Conservation (phyloP, 768 basidiomycete genomes). For the Amanita phalloides region DNA sequence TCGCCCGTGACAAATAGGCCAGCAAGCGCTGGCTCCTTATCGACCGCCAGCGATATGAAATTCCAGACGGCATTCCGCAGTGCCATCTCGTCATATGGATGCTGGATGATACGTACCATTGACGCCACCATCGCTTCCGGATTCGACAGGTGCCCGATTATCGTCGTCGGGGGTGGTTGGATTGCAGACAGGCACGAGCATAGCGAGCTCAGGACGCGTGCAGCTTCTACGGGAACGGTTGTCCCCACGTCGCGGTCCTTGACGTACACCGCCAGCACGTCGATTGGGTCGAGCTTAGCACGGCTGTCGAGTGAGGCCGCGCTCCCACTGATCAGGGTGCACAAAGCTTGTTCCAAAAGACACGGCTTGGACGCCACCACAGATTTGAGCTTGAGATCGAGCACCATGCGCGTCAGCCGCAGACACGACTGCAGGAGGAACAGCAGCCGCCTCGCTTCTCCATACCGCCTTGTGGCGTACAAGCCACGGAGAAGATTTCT, state of each 20-base stretch:
- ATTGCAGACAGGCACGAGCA: slow-evolving; percentile 52
- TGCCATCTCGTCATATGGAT: slow-evolving; percentile 69
- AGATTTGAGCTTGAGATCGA: slow-evolving; percentile 52
- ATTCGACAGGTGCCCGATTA: slow-evolving; percentile 69
- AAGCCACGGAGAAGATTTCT: slow-evolving; percentile 48
- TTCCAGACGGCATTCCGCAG: slow-evolving; percentile 75
- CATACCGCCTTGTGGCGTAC: slow-evolving; percentile 50
- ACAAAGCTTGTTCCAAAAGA: slow-evolving; percentile 69
- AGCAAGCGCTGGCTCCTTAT: slow-evolving; percentile 80
- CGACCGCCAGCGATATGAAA: slow-evolving; percentile 71
- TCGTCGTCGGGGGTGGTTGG: slow-evolving; percentile 56
- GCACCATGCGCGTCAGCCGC: slow-evolving; percentile 45
- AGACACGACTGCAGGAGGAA: slow-evolving; percentile 62
- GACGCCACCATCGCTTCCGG: slow-evolving; percentile 61
- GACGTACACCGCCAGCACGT: slow-evolving; percentile 60
- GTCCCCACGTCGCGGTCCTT: slow-evolving; percentile 53
- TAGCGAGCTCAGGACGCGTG: slow-evolving; percentile 55
- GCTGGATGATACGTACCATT: slow-evolving; percentile 61
- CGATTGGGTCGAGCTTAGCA: slow-evolving; percentile 57
- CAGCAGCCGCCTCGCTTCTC: slow-evolving; percentile 60
- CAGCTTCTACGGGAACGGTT: slow-evolving; percentile 53
- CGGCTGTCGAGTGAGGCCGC: slow-evolving; percentile 33
- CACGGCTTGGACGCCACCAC: slow-evolving; percentile 34
- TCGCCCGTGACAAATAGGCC: slow-evolving; percentile 70
- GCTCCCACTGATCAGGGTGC: slow-evolving; percentile 47